Conservation (phyloP, 2,329 filamentous ascomycete species). For the Aspergillus aculeatus region DNA sequence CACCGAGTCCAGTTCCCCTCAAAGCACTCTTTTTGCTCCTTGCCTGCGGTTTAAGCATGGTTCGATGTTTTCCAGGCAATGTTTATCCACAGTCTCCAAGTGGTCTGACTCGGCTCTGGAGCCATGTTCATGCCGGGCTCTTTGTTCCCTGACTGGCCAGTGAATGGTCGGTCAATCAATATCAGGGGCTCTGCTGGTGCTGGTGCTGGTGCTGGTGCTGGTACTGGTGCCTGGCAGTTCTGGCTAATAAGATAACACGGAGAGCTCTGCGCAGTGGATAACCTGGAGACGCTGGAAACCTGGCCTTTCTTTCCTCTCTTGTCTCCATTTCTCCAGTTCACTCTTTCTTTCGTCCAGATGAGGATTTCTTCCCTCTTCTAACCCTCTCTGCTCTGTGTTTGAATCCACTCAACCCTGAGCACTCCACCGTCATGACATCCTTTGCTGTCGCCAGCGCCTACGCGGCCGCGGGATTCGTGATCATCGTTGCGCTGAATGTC, state of each 20-base stretch:
- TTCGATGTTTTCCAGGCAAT: not conserved
- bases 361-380: not conserved
- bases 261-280: not conserved
- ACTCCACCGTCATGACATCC: constrained; percentile 17
- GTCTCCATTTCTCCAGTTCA: not conserved
- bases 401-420: not conserved
- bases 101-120: constrained; percentile 6
- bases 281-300: not conserved
- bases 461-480: constrained; percentile 10
- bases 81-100: not conserved
- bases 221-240: not conserved
- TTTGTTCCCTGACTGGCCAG: not conserved
- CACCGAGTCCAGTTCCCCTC: not conserved
- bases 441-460: constrained; percentile 13
- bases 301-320: not conserved
- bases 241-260: not conserved
- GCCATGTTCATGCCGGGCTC: not conserved
- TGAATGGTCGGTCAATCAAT: not conserved
- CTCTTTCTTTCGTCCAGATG: not conserved
- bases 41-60: not conserved
- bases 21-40: not conserved
- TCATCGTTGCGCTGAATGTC: constrained; percentile 15
- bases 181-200: not conserved
- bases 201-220: not conserved
- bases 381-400: not conserved